Percentiles rank a stretch among this genome's conserved stretches.
Conservation (phyloP, 2,329 filamentous ascomycete species). For the Endoconidiophora laricicola region DNA sequence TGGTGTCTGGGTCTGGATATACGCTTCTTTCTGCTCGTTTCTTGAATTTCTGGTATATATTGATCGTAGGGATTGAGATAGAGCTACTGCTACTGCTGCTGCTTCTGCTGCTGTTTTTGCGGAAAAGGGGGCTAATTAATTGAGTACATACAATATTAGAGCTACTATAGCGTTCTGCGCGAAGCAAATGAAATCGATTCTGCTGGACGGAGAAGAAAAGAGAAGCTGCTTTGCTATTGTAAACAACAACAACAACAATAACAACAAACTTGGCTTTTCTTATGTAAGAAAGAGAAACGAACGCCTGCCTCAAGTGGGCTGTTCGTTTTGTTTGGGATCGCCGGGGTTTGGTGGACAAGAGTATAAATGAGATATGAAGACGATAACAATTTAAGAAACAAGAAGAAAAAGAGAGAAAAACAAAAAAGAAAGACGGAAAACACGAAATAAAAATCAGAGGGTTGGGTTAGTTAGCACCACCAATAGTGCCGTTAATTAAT, state of each 20-base stretch:
- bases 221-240: background rate
- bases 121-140: too few relatives aligned
- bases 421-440: background rate
- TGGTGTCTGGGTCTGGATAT: too few relatives aligned
- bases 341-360: background rate
- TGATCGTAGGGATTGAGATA: too few relatives aligned
- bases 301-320: background rate
- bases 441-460: background rate
- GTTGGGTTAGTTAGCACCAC: background rate
- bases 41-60: too few relatives aligned
- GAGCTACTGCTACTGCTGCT: too few relatives aligned
- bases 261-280: background rate
- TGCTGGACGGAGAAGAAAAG: background rate
- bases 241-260: background rate
- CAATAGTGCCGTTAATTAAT: background rate
- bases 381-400: background rate
- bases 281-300: background rate
- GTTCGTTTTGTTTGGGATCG: background rate
- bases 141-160: too few relatives aligned
- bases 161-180: too few relatives aligned
- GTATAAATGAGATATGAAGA: background rate
- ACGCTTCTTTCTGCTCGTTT: too few relatives aligned
- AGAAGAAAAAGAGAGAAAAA: background rate
- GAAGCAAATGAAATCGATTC: background rate
- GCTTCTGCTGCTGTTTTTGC: too few relatives aligned